Conservation (phyloP, 352 stramenopile species). For the Globisporangium nodosum region DNA sequence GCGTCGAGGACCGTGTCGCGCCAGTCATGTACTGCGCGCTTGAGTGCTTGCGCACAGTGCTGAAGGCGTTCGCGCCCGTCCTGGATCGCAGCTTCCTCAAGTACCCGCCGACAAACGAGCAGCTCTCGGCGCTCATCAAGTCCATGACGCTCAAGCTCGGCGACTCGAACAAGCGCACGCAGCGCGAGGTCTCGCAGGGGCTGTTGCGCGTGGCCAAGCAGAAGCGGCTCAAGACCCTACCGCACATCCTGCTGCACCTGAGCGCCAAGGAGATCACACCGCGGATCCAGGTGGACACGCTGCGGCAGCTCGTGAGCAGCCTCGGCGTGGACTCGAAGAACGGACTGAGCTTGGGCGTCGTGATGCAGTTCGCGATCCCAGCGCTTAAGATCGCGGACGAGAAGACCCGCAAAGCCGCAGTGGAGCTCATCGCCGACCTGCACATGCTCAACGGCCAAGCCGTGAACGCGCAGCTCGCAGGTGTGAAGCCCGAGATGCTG, state of each 20-base stretch:
- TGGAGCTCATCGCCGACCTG: constrained; percentile 66
- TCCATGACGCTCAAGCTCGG: constrained; percentile 56
- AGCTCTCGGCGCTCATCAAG: constrained; percentile 46
- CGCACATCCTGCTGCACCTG: constrained; percentile 56
- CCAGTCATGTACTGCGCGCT: constrained; percentile 82
- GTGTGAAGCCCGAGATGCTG: constrained; percentile 72
- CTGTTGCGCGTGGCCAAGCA: constrained; percentile 57
- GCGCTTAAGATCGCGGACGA: constrained; percentile 73
- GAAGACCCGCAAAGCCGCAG: constrained; percentile 62
- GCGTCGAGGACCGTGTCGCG: constrained; percentile 68
- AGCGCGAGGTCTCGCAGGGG: constrained; percentile 57
- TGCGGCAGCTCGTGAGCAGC: constrained; percentile 50
- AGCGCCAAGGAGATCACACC: constrained; percentile 51
- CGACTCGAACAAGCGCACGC: constrained; percentile 80
- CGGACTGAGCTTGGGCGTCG: constrained; percentile 45
- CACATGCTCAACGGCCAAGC: constrained; percentile 30
- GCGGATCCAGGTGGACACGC: constrained; percentile 47
- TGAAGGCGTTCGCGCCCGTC: constrained; percentile 57
- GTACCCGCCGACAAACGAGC: constrained; percentile 42
- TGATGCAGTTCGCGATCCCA: constrained; percentile 64
- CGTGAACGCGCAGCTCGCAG: constrained; percentile 34
- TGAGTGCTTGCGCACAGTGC: constrained; percentile 58
- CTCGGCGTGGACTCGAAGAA: constrained; percentile 31
- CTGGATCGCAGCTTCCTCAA: constrained; percentile 37
- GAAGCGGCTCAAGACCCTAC: constrained; percentile 49